Evolutionary conservation across 768 basidiomycete genomes (phyloP).

Genomic region (Mrakia blollopis): DNA sequence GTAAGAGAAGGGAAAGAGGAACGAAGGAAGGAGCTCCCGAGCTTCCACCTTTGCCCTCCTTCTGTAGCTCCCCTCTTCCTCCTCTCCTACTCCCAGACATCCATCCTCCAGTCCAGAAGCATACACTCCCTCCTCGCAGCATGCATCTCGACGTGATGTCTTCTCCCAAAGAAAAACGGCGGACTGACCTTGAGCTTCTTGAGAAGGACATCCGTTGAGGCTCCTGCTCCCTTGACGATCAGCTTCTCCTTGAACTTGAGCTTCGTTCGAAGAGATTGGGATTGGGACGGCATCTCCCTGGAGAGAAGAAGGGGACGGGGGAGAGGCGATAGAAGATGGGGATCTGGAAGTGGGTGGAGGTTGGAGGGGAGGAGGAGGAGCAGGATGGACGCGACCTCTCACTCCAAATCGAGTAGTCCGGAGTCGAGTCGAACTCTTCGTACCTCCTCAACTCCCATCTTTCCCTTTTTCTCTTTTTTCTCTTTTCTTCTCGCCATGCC

Average conservation of each 20-base stretch:
- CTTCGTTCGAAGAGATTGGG: background rate
- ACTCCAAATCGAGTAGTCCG: background rate
- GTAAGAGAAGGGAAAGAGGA: no score
- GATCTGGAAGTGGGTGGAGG: background rate
- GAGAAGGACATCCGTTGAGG: constrained; percentile 62
- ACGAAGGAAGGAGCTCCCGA: no score
- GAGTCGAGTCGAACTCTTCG: background rate
- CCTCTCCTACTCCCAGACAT: background rate
- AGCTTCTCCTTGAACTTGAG: constrained; percentile 74
- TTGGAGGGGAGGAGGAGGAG: no score
- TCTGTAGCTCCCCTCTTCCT: background rate
- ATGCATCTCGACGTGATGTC: background rate
- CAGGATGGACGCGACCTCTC: background rate
- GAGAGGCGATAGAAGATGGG: background rate
- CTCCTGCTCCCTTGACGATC: constrained; percentile 42
- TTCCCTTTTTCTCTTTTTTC: background rate
- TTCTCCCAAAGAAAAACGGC: background rate
- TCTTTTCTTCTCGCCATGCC: constrained; percentile 18
- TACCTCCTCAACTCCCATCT: background rate
- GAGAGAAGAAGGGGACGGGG: background rate
- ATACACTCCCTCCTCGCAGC: background rate
- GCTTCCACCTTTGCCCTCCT: no score
- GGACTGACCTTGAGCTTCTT: constrained; percentile 67
- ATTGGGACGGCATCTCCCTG: background rate
- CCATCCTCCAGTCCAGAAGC: background rate